phyloP scores from a whole-genome alignment of 805 yeast species.

The Debaryomyces maramus region DNA sequence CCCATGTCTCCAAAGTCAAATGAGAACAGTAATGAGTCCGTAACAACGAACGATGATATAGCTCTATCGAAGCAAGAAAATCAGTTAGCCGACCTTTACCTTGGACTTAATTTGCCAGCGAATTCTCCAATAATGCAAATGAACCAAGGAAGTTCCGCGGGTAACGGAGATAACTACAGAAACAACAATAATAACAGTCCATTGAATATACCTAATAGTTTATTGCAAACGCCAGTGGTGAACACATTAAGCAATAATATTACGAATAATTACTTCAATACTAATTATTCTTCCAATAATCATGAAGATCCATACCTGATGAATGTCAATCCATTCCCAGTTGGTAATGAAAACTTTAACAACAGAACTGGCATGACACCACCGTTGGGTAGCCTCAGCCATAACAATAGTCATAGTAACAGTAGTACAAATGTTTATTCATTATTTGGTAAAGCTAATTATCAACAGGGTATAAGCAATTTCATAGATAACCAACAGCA shows the following conservation, averaged over 20 bases:
- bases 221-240: slow-evolving; percentile 29
- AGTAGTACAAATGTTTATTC: slow-evolving; percentile 12
- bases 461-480: slow-evolving; percentile 12
- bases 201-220: slow-evolving; percentile 5
- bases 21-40: slow-evolving; percentile 3
- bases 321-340: slow-evolving; percentile 35
- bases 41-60: slow-evolving; percentile 3
- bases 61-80: slow-evolving; percentile 1
- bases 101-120: slow-evolving; percentile 3
- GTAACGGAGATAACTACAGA: background rate
- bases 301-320: slow-evolving; percentile 33
- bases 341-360: slow-evolving; percentile 18
- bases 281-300: slow-evolving; percentile 20
- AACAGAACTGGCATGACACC: slow-evolving; percentile 1
- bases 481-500: slow-evolving; percentile 14
- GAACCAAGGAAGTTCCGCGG: background rate
- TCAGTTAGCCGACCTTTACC: slow-evolving; percentile 2
- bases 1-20: slow-evolving; percentile 4
- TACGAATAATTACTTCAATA: slow-evolving; percentile 35
- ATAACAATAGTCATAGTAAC: slow-evolving; percentile 5
- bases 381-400: background rate
- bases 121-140: background rate
- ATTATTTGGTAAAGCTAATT: slow-evolving; percentile 9
- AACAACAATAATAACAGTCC: background rate
- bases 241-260: slow-evolving; percentile 33